phyloP scores from a whole-genome alignment of 2,329 filamentous ascomycete species.

The Cordyceps javanica region DNA sequence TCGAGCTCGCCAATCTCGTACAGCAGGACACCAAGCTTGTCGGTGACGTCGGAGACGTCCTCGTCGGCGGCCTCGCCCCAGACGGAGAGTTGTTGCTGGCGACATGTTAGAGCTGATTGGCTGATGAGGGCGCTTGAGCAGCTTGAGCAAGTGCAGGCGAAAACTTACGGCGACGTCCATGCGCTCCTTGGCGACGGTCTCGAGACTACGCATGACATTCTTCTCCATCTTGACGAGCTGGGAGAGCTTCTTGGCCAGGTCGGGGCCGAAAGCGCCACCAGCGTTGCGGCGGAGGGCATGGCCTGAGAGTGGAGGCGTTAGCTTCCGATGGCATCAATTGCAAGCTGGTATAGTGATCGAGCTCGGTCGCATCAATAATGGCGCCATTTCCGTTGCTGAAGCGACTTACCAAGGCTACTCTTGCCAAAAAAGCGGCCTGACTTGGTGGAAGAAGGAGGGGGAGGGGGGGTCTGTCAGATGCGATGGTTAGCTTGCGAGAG shows the following conservation, averaged over 20 bases:
- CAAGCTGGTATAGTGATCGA: background rate
- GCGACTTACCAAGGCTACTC: constrained; percentile 72
- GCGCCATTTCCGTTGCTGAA: background rate
- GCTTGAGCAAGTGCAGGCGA: no score
- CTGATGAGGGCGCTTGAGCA: no score
- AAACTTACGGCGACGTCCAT: constrained; percentile 93
- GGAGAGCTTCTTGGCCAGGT: constrained; percentile 94
- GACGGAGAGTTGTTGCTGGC: constrained; percentile 92
- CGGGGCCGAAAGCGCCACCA: constrained; percentile 71
- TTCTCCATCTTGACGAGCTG: constrained; percentile 99
- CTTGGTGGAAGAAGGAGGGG: constrained; percentile 88
- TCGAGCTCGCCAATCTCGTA: constrained; percentile 98
- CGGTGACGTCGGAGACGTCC: constrained; percentile 96
- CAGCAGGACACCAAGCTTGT: constrained; percentile 95
- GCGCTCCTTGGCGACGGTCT: constrained; percentile 87
- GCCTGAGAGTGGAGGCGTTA: constrained; percentile 29
- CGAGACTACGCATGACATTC: constrained; percentile 98
- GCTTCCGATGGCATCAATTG: background rate
- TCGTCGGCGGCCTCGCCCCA: constrained; percentile 97
- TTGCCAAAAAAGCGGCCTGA: constrained; percentile 82
- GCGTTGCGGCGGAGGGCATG: constrained; percentile 67
- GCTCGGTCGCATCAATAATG: background rate
- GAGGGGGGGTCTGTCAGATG: constrained; percentile 72
- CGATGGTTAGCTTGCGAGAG: constrained; percentile 7
- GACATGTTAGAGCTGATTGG: constrained; percentile 13